A percentile compares a stretch with the other conserved stretches of the same genome.
phyloP scores from a whole-genome alignment of 2,329 filamentous ascomycete genomes.

The Aureobasidium leucospermi region DNA sequence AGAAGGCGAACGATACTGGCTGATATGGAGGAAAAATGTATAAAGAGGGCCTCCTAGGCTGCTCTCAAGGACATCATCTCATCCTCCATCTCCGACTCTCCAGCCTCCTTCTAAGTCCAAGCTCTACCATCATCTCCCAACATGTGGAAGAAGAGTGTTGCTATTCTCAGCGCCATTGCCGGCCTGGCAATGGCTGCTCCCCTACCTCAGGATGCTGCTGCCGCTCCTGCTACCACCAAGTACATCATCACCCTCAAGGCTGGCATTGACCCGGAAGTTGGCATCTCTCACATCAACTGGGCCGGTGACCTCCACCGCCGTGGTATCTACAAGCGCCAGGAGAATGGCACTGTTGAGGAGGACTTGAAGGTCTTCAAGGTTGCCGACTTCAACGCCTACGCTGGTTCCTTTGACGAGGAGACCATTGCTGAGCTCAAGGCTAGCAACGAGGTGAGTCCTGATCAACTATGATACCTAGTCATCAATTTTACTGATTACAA shows the following conservation, averaged over 20 bases:
- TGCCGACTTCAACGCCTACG: constrained; percentile 14
- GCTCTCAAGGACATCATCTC: not conserved
- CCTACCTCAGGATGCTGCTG: constrained; percentile 1
- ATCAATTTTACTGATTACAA: not conserved
- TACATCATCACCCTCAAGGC: constrained; percentile 16
- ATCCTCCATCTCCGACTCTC: not conserved
- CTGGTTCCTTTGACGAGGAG: constrained; percentile 14
- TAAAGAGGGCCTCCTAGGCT: not conserved
- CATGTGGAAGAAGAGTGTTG: constrained; percentile 12
- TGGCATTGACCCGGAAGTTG: constrained; percentile 2
- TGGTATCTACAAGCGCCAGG: constrained; percentile 11
- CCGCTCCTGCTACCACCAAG: constrained; percentile 2
- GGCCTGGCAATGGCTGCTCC: constrained; percentile 13
- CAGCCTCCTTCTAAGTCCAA: not conserved
- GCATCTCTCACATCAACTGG: constrained; percentile 12
- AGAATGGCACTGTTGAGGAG: constrained; percentile 11
- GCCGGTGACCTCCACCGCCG: constrained; percentile 14
- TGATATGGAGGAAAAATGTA: not conserved
- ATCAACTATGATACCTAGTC: no score
- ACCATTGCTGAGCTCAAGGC: constrained; percentile 14
- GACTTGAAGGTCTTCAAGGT: constrained; percentile 10
- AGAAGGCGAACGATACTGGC: not conserved
- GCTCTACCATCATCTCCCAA: not conserved
- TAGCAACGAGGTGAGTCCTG: constrained; percentile 6
- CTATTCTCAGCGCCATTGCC: constrained; percentile 11